Base-by-base conservation (phyloP, 2,329 filamentous ascomycete species). In the Xylariaceae sp. region DNA sequence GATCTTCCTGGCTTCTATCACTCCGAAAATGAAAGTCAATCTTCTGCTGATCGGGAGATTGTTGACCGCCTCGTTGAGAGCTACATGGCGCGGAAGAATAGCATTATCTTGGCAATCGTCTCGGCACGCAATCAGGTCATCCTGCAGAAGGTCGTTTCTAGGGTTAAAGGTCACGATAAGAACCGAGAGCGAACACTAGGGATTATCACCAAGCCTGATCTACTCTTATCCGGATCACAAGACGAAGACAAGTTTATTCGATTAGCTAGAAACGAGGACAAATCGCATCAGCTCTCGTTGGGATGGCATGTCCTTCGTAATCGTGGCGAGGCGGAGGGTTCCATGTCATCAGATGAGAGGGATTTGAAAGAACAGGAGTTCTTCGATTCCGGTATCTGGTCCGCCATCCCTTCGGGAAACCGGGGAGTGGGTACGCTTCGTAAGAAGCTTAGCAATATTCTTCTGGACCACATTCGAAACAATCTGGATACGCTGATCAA, bases 41-140 rank as follows among this genome's bases (percentile, higher is more conserved):
- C 72, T 0, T 43, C 60, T 0, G 58, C 60, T 3, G 73, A 63
- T 4, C 69, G 62, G 4, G 47, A 66, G 2, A 64, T 70, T 0
- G 72, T 77, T 8, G 59, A 70, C n/a, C 47, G 69, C 9, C 59
- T 78, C 0, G 75, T 78, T 0, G 64, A 77, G 2, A 67, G 68
- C 0, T 88, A 88, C 59, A 84, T 88, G 75, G 62, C 63, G n/a
- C 74, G 80, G 23, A 64, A 71, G 10, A 75, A 82, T n/a, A 86
- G 77, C 60, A 83, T 88, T 48, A 82, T 86, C 1, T 69, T 87
- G 0, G 79, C 81, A 0, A 74, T 84, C 0, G 68, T 84, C 1
- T 73, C 76, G 0, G 81, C 80, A 1, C 77, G 73, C 29, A 70
- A 72, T 11, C 75, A 84, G 35, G 74, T 77, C 24, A 76, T 77